Evolutionary conservation across 2,329 filamentous ascomycete species (phyloP).

Genomic region (Coniochaeta ligniaria): DNA sequence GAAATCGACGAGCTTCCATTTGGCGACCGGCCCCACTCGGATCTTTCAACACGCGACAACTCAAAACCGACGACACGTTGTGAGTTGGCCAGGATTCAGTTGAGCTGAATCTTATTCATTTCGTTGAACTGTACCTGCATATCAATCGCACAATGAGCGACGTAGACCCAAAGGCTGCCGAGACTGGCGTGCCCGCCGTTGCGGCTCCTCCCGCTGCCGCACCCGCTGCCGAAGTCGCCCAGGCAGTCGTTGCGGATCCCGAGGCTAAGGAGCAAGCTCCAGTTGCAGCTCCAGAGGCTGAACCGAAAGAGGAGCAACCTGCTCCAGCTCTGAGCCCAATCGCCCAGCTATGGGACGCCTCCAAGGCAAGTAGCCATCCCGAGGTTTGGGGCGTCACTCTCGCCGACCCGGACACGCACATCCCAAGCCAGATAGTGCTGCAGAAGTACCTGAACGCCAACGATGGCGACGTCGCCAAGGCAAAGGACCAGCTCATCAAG

Average conservation of each 20-base stretch:
- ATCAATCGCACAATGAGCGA: neutral
- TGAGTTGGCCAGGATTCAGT: neutral
- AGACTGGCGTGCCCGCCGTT: neutral
- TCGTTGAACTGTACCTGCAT: neutral
- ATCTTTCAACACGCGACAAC: neutral
- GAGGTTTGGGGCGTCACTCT: conserved; percentile 88
- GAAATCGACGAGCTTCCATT: neutral
- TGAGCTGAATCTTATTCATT: neutral
- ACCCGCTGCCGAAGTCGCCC: neutral
- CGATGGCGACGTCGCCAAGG: conserved; percentile 63
- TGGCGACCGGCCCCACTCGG: neutral
- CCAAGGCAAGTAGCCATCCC: conserved; percentile 37
- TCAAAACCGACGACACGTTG: neutral
- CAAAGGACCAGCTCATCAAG: conserved; percentile 69
- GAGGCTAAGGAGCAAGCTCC: neutral
- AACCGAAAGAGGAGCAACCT: neutral
- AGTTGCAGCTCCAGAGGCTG: neutral
- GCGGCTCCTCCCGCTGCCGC: neutral
- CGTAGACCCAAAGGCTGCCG: neutral
- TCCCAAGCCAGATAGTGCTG: conserved; percentile 75
- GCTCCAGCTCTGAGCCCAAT: conserved; percentile 7
- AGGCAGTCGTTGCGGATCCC: neutral
- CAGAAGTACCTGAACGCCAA: conserved; percentile 95
- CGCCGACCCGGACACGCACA: conserved; percentile 39
- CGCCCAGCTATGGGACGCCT: conserved; percentile 17